These are phyloP conservation scores for Cryptococcus amylolentus DNA, from an alignment of 1,284 basidiomycete genomes.

Conservation along the genomic window DNA sequence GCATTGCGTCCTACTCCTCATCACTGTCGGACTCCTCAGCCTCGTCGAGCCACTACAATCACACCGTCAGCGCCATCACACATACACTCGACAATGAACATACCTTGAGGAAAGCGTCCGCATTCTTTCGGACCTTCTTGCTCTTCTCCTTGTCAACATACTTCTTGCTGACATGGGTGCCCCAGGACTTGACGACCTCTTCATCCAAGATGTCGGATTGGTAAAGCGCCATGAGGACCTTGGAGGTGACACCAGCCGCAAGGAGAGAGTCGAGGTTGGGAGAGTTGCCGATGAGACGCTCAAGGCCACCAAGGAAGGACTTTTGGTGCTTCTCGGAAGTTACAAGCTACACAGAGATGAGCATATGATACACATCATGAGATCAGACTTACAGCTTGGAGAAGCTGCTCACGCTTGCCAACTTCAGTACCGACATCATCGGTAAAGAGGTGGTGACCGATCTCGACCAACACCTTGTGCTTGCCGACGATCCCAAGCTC, in stretches of 20 bases:
- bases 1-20: conserved; percentile 15
- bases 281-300: conserved; percentile 71
- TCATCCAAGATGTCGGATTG: conserved; percentile 92
- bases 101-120: conserved; percentile 86
- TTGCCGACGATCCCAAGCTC: conserved; percentile 93
- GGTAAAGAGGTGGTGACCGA: conserved; percentile 85
- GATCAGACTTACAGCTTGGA: conserved; percentile 67
- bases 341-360: conserved; percentile 45
- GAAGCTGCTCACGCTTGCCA: conserved; percentile 65
- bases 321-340: conserved; percentile 89
- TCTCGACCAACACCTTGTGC: conserved; percentile 82
- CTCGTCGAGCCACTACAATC: conserved; percentile 41
- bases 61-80: conserved; percentile 1
- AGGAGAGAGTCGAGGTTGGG: conserved; percentile 52
- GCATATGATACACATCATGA: conserved; percentile 2
- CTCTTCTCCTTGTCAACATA: conserved; percentile 93
- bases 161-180: conserved; percentile 95
- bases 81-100: conserved; percentile 13
- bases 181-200: conserved; percentile 86
- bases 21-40: conserved; percentile 37
- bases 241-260: conserved; percentile 50
- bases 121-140: conserved; percentile 93
- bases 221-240: conserved; percentile 93
- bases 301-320: conserved; percentile 82
- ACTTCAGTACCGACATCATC: conserved; percentile 69